Conservation (phyloP, 345 rosid species). For the Excoecaria agallocha region DNA sequence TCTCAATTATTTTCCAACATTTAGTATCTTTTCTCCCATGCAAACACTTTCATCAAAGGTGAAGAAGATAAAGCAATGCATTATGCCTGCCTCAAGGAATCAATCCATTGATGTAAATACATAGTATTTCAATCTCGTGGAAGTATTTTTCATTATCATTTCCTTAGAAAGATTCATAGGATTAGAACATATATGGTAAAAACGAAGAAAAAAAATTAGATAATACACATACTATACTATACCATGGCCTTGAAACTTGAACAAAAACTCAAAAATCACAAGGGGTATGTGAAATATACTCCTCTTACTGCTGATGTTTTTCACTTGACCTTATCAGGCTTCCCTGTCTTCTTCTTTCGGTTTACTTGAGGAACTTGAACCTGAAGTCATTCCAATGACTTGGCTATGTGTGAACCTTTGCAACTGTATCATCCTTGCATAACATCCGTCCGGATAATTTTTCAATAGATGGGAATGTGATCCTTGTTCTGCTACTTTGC, state of each 20-base stretch:
- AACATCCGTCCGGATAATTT: slow-evolving; percentile 79
- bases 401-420: slow-evolving; percentile 87
- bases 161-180: slow-evolving; percentile 34
- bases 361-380: slow-evolving; percentile 69
- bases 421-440: slow-evolving; percentile 90
- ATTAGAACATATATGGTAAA: slow-evolving; percentile 25
- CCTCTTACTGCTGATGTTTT: slow-evolving; percentile 20
- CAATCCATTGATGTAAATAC: neutral
- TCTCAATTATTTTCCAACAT: slow-evolving; percentile 25
- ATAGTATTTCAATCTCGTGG: slow-evolving; percentile 14
- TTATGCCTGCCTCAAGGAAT: slow-evolving; percentile 10
- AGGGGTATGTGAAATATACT: slow-evolving; percentile 27
- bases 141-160: slow-evolving; percentile 27
- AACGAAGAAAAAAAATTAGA: slow-evolving; percentile 26
- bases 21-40: neutral
- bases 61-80: slow-evolving; percentile 10
- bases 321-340: slow-evolving; percentile 13
- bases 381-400: slow-evolving; percentile 80
- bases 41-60: neutral
- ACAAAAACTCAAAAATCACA: slow-evolving; percentile 34
- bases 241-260: slow-evolving; percentile 32
- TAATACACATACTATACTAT: slow-evolving; percentile 51
- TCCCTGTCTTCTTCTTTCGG: slow-evolving; percentile 60
- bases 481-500: slow-evolving; percentile 92
- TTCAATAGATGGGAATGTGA: slow-evolving; percentile 80